A percentile compares a stretch with the other conserved stretches of the same genome.
phyloP scores from a whole-genome alignment of 129 eudicot genomes.

The Silybum marianum region DNA sequence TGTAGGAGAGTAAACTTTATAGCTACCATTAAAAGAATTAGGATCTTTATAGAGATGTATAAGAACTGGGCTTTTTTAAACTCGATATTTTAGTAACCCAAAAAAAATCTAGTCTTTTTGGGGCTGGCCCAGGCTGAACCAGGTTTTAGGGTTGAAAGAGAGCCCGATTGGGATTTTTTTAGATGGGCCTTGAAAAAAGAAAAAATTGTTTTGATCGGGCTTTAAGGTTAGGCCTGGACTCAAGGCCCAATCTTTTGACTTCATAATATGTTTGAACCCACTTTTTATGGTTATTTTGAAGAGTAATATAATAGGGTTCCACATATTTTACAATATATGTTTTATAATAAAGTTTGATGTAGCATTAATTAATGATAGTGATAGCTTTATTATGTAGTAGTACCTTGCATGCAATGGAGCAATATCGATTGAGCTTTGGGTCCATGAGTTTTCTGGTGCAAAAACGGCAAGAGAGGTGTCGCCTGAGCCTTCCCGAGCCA shows the following conservation, averaged over 20 bases:
- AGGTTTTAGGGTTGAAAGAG: not conserved
- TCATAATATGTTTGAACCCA: too few species aligned
- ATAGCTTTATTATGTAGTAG: conserved; percentile 1
- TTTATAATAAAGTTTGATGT: not conserved
- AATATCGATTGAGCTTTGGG: conserved; percentile 34
- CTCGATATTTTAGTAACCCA: not conserved
- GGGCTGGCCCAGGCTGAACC: not conserved
- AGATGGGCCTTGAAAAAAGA: not conserved
- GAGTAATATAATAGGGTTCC: not conserved
- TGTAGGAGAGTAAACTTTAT: not conserved
- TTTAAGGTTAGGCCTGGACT: not conserved
- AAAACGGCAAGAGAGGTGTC: conserved; percentile 32
- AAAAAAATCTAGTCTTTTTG: not conserved
- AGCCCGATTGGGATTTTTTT: not conserved
- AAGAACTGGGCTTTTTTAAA: not conserved
- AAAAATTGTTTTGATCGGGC: too few species aligned
- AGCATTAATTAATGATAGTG: not conserved
- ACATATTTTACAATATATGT: not conserved
- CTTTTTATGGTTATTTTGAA: too few species aligned
- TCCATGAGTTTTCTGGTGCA: conserved; percentile 44
- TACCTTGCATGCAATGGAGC: conserved; percentile 60
- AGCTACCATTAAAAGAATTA: not conserved
- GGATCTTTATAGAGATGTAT: not conserved
- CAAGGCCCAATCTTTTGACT: too few species aligned
- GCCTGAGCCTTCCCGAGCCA: conserved; percentile 45